These are phyloP conservation scores for Starmerella cellae DNA, from an alignment of 805 yeast species.

Conservation along the genomic window DNA sequence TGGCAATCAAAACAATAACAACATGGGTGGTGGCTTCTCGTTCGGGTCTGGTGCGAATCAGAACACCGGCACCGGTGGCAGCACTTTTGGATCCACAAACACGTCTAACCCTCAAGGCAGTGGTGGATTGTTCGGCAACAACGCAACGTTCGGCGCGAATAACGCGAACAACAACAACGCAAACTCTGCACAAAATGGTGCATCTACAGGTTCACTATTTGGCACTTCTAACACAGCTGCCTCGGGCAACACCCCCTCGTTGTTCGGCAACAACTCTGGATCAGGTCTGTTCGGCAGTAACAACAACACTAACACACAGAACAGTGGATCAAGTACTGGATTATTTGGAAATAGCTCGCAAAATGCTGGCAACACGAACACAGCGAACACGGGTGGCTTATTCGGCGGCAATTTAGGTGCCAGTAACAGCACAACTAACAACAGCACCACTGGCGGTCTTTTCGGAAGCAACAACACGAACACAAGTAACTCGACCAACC, in stretches of 20 bases:
- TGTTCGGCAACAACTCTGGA: not conserved
- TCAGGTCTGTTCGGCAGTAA: not conserved
- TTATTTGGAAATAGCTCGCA: conserved; percentile 2
- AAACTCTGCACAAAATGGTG: not conserved
- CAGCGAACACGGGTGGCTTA: no score
- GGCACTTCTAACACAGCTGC: not conserved
- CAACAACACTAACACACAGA: not conserved
- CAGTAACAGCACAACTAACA: not conserved
- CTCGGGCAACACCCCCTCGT: not conserved
- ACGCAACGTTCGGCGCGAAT: no score
- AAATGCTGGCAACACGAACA: not conserved
- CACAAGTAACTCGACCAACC: not conserved
- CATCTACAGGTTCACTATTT: not conserved
- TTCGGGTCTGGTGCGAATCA: not conserved
- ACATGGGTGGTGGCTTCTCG: not conserved
- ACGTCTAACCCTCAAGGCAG: not conserved
- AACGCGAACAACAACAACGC: not conserved
- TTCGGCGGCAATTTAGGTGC: conserved; percentile 3
- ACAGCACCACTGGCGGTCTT: not conserved
- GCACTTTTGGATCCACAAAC: not conserved
- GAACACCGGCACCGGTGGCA: not conserved
- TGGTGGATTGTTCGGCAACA: not conserved
- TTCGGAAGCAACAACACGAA: conserved; percentile 2
- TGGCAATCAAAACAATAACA: not conserved
- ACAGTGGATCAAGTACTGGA: not conserved